phyloP scores from a whole-genome alignment of 345 rosid species.

The Murraya paniculata region DNA sequence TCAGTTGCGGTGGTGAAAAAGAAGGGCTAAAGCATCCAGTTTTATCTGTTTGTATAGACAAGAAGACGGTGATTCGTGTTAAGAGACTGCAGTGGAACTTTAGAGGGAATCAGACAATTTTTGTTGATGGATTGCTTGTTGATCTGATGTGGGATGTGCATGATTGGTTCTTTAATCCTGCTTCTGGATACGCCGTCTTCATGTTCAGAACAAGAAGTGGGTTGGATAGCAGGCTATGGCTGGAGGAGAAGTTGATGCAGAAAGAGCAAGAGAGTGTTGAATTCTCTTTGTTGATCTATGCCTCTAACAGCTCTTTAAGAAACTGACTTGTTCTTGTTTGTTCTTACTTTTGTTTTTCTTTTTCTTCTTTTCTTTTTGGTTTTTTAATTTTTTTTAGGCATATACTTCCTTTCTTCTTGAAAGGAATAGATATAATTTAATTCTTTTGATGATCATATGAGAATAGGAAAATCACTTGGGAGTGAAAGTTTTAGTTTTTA shows the following conservation, averaged over 20 bases:
- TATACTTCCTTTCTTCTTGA: slow-evolving; percentile 29
- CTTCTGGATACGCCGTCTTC: slow-evolving; percentile 67
- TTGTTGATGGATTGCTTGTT: slow-evolving; percentile 72
- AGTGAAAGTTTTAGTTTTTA: slow-evolving; percentile 11
- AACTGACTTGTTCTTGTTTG: slow-evolving; percentile 10
- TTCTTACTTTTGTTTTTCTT: neutral
- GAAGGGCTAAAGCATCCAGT: slow-evolving; percentile 58
- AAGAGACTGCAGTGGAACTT: slow-evolving; percentile 93
- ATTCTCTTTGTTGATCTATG: slow-evolving; percentile 80
- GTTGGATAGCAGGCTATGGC: slow-evolving; percentile 63
- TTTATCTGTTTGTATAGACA: slow-evolving; percentile 64
- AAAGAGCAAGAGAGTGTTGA: slow-evolving; percentile 60
- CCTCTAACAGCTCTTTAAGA: slow-evolving; percentile 51
- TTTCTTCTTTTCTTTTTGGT: neutral
- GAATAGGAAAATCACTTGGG: slow-evolving; percentile 17
- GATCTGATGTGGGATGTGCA: slow-evolving; percentile 97
- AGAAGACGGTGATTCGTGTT: slow-evolving; percentile 69
- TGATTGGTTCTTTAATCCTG: slow-evolving; percentile 76
- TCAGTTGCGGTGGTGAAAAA: slow-evolving; percentile 61
- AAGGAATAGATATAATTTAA: slow-evolving; percentile 31
- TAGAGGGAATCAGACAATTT: slow-evolving; percentile 86
- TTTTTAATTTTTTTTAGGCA: neutral
- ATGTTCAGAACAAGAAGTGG: slow-evolving; percentile 89
- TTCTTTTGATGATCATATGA: slow-evolving; percentile 29
- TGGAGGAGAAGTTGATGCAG: slow-evolving; percentile 61